Percentiles rank a stretch among this genome's conserved stretches.
These are phyloP conservation scores for Hymenotorrendiella dingleyae DNA, from an alignment of 2,329 filamentous ascomycete genomes.

Conservation along the genomic window DNA sequence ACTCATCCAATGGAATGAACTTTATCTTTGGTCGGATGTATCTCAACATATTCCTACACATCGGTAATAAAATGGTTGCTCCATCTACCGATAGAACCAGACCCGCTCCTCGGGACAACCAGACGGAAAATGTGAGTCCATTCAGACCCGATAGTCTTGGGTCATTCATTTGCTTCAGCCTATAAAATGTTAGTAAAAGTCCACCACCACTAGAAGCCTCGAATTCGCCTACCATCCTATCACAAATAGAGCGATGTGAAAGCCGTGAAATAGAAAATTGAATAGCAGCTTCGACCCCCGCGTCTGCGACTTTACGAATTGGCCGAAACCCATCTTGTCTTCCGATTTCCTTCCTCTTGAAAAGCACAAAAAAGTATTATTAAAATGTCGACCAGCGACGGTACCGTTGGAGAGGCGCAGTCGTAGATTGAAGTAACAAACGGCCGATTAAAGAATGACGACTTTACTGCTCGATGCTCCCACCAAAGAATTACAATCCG, in stretches of 20 bases:
- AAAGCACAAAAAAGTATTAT: slow-evolving; percentile 24
- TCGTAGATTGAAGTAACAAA: slow-evolving; percentile 25
- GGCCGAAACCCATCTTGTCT: slow-evolving; percentile 23
- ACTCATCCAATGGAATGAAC: slow-evolving; percentile 92
- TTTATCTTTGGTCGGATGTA: slow-evolving; percentile 79
- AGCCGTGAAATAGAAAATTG: slow-evolving; percentile 72
- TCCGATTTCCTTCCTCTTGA: slow-evolving; percentile 7
- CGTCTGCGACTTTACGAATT: slow-evolving; percentile 54
- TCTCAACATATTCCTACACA: slow-evolving; percentile 86
- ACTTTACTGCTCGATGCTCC: slow-evolving; percentile 11
- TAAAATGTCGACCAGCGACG: slow-evolving; percentile 53
- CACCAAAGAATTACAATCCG: slow-evolving; percentile 27
- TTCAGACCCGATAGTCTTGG: slow-evolving; percentile 70
- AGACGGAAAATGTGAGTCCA: slow-evolving; percentile 78
- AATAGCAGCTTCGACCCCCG: slow-evolving; percentile 68
- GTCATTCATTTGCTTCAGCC: slow-evolving; percentile 73
- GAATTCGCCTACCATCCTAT: slow-evolving; percentile 69
- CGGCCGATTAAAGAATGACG: slow-evolving; percentile 24
- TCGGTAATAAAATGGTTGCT: slow-evolving; percentile 83
- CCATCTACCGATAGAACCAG: slow-evolving; percentile 78
- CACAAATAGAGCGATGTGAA: slow-evolving; percentile 74
- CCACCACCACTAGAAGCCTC: slow-evolving; percentile 5
- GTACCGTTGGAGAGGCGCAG: slow-evolving; percentile 21
- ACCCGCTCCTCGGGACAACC: slow-evolving; percentile 91
- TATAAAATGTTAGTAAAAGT: slow-evolving; percentile 32